Evolutionary conservation across 2,329 filamentous ascomycete genomes (phyloP).

Genomic region (Colletotrichum viniferum): DNA sequence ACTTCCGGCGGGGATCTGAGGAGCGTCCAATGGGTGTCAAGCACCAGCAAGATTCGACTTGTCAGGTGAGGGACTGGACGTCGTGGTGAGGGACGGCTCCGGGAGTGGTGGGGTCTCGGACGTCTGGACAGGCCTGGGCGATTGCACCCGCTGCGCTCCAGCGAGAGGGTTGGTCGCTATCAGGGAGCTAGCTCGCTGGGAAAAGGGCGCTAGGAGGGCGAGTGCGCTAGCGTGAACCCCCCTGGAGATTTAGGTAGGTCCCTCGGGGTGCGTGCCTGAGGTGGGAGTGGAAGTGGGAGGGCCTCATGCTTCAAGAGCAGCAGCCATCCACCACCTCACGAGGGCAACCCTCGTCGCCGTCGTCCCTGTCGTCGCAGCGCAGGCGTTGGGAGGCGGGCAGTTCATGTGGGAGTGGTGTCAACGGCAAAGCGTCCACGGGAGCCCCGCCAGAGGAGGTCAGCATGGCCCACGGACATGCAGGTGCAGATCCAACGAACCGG

Average conservation of each 20-base stretch:
- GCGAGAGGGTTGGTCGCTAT: not conserved
- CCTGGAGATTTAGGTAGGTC: not conserved
- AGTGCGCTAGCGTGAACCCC: constrained; percentile 13
- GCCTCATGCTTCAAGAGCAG: not conserved
- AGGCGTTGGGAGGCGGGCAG: not conserved
- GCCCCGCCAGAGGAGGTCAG: not conserved
- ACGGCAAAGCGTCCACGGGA: not conserved
- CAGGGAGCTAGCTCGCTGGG: not conserved
- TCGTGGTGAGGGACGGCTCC: not conserved
- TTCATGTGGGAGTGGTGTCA: not conserved
- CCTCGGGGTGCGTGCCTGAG: not conserved
- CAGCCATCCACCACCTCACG: not conserved
- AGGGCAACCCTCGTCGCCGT: not conserved
- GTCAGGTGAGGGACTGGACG: not conserved
- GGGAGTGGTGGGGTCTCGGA: not conserved
- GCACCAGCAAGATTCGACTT: not conserved
- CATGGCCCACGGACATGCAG: not conserved
- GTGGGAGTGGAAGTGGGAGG: not conserved
- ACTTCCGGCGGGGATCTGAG: not conserved
- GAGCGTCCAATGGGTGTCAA: not conserved
- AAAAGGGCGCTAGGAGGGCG: not conserved
- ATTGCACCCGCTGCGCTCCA: not conserved
- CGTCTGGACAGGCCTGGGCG: not conserved
- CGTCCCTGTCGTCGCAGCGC: not conserved
- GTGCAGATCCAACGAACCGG: constrained; percentile 1